A percentile compares a stretch with the other conserved stretches of the same genome.
phyloP scores from a whole-genome alignment of 495 filamentous ascomycete species.

The Penicillium ucsense region DNA sequence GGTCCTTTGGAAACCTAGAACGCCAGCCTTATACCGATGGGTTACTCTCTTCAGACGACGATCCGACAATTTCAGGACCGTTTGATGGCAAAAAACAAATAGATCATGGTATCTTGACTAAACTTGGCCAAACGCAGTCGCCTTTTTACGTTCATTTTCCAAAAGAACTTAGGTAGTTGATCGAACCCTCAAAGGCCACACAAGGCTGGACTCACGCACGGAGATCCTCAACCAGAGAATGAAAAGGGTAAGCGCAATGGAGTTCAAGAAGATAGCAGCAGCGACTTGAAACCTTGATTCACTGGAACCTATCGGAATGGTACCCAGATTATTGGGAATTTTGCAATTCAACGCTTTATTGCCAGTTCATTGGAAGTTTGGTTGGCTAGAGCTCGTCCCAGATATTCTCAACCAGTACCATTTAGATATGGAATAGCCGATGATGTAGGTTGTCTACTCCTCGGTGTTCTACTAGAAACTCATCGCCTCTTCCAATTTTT shows the following conservation, averaged over 20 bases:
- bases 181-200: slow-evolving; percentile 10
- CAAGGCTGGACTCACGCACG: slow-evolving; percentile 20
- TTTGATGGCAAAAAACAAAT: background rate
- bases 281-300: slow-evolving; percentile 26
- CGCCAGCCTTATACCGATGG: background rate
- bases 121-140: background rate
- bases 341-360: slow-evolving; percentile 18
- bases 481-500: background rate
- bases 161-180: slow-evolving; percentile 8
- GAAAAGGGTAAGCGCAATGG: slow-evolving; percentile 14
- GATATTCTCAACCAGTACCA: slow-evolving; percentile 14
- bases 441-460: slow-evolving; percentile 15
- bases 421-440: background rate
- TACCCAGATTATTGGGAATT: slow-evolving; percentile 43
- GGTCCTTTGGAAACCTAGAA: background rate
- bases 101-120: slow-evolving; percentile 1
- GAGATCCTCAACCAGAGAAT: slow-evolving; percentile 26
- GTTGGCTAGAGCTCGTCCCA: slow-evolving; percentile 14
- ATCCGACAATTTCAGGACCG: background rate
- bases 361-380: slow-evolving; percentile 10
- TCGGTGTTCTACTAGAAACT: slow-evolving; percentile 11
- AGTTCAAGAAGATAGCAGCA: slow-evolving; percentile 7
- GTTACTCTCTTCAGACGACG: background rate
- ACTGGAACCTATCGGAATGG: slow-evolving; percentile 41
- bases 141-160: slow-evolving; percentile 7